Evolutionary conservation across 371 early-diverging fungal genomes (phyloP), one percentile per base, ranked within the genome.

Genomic region (Syncephalis fuscata): DNA sequence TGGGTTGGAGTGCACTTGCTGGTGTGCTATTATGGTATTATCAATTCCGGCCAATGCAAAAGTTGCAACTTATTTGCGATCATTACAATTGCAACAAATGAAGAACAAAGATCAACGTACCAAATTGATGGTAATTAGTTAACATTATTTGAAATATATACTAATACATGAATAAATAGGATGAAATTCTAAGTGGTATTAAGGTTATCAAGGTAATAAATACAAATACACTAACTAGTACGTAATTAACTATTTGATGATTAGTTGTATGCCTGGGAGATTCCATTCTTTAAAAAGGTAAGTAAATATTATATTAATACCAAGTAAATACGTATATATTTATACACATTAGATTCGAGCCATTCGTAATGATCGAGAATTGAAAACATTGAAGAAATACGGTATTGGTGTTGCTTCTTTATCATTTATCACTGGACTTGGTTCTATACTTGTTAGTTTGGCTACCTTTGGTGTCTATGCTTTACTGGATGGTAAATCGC

Each of bases 131-230:
- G 70, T 76, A 84, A 24, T 63, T 57, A 7, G 83, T 86, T 66
- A n/a, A n/a, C n/a, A n/a, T n/a, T n/a, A 90, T 92, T 91, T 74
- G 68, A 17, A 87, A 82, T 63, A 90, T 88, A 65, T 93, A 94
- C 59, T 58, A 64, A 16, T 72, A 92, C 53, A 83, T 91, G 48
- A 86, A 85, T 63, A 57, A 88, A 53, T 91, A 89, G 85, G 82
- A 93, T 63, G 97, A 96, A 66, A 62, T 92, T 7, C 61, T 97
- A 49, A 82, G 80, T 49, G 93, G 92, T 11, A 93, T 94, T 57
- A 86, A 87, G 56, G 88, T 91, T 25, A 82, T 92, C 62, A 92
- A 92, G 32, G 32, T 32, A 32, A 32, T 32, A 4, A 7, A 32
- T 32, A 4, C 32, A 32, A 62, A 62, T 86, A 17, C 85, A n/a